Base-by-base conservation (phyloP, 768 basidiomycete genomes). In the Goffeauzyma gilvescens region DNA sequence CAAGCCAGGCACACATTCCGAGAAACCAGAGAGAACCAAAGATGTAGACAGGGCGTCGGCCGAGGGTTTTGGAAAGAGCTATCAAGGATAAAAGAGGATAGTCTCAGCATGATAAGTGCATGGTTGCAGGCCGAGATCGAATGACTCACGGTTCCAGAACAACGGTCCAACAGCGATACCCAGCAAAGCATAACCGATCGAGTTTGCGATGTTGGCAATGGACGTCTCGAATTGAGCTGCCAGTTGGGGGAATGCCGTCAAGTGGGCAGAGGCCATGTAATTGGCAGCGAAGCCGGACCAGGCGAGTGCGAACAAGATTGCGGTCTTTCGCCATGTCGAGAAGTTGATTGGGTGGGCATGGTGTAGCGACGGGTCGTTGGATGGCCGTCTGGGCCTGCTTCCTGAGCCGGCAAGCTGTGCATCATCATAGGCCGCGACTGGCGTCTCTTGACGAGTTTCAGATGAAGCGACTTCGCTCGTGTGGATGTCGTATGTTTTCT, bases 101-200 rank as follows among this genome's bases (percentile, higher is more conserved):
- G n/a, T n/a, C n/a, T n/a, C n/a, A n/a, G n/a, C n/a, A n/a, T n/a
- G n/a, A n/a, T n/a, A n/a, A n/a, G n/a, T n/a, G n/a, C n/a, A n/a
- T n/a, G n/a, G n/a, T n/a, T n/a, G n/a, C n/a, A n/a, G n/a, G n/a
- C n/a, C n/a, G n/a, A n/a, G n/a, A n/a, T n/a, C n/a, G n/a, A n/a
- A n/a, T n/a, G n/a, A n/a, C n/a, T n/a, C n/a, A n/a, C 47, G 54
- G 28, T 53, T 53, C 48, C 50, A 55, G 38, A 55, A 44, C 2
- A 55, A 22, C 1, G 54, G 54, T 1, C 54, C 54, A 20, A 55
- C 49, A 5, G 51, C 54, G 21, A 55, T 32, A 15, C 54, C 54
- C n/a, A 55, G 48, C 8, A 55, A 38, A 21, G 44, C 40, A 38
- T 49, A 50, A n/a, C 51, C 47, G 25, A 53, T 53, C 1, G 53